phyloP scores from a whole-genome alignment of 2,329 filamentous ascomycete species.

The Talaromyces sp. region DNA sequence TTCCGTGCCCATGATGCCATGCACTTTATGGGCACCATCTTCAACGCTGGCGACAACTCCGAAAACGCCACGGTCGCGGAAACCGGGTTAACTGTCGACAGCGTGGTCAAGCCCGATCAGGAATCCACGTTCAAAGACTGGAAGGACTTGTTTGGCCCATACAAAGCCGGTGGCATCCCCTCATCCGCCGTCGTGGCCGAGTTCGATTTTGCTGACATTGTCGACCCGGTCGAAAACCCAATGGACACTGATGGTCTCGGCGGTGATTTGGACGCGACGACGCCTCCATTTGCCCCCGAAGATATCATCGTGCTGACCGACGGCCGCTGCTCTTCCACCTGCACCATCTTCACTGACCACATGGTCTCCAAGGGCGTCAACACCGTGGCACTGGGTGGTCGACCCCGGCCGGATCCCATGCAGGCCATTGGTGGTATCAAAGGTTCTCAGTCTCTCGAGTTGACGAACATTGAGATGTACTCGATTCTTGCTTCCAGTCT shows the following conservation, averaged over 20 bases:
- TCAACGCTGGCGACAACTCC: conserved; percentile 10
- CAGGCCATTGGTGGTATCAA: conserved; percentile 58
- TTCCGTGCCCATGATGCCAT: conserved; percentile 41
- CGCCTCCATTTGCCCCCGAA: conserved; percentile 19
- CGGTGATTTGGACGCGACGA: conserved; percentile 15
- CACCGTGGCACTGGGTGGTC: conserved; percentile 54
- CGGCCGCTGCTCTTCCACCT: conserved; percentile 13
- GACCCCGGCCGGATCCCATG: conserved; percentile 48
- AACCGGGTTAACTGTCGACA: neutral
- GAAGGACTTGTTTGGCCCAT: conserved; percentile 40
- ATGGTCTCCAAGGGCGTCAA: conserved; percentile 38
- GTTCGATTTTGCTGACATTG: conserved; percentile 19
- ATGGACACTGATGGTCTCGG: conserved; percentile 22
- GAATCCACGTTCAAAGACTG: conserved; percentile 36
- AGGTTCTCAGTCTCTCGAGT: conserved; percentile 31
- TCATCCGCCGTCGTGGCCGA: conserved; percentile 21
- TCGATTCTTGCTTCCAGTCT: neutral
- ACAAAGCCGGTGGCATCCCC: conserved; percentile 16
- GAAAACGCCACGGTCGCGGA: neutral
- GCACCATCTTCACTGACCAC: conserved; percentile 20
- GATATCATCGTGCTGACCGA: conserved; percentile 7
- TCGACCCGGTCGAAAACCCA: conserved; percentile 6
- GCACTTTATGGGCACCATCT: conserved; percentile 30
- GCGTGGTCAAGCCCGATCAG: conserved; percentile 19
- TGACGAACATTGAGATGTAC: conserved; percentile 16